Conservation (phyloP, 345 rosid genomes). For the Eucalyptus sideroxylon region DNA sequence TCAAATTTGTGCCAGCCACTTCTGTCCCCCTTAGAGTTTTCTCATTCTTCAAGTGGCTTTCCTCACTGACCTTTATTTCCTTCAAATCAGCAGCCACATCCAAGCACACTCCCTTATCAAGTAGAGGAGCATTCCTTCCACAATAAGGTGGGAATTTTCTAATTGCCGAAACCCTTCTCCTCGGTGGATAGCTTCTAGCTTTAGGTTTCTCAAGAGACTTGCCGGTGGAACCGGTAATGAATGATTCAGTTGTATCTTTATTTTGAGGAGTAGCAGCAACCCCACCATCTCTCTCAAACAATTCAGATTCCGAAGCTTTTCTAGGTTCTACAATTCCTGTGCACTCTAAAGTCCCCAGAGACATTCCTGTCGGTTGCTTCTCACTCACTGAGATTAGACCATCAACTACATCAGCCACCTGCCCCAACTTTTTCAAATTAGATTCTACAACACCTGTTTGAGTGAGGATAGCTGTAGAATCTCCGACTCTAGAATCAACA, state of each 20-base stretch:
- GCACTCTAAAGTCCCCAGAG: neutral
- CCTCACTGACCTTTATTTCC: neutral
- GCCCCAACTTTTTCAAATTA: neutral
- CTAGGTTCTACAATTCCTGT: neutral
- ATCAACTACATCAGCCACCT: neutral
- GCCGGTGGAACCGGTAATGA: neutral
- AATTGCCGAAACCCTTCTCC: constrained; percentile 29
- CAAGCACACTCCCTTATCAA: neutral
- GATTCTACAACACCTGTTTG: neutral
- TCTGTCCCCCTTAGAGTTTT: neutral
- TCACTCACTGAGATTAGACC: neutral
- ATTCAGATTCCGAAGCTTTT: neutral
- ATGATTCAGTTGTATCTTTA: neutral
- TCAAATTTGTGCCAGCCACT: constrained; percentile 2
- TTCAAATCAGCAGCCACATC: neutral
- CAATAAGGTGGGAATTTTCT: constrained; percentile 46
- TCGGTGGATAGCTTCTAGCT: constrained; percentile 22
- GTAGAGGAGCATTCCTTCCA: constrained; percentile 24
- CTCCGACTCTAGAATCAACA: neutral
- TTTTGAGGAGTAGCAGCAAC: neutral
- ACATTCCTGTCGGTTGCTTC: neutral
- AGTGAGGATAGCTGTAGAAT: neutral
- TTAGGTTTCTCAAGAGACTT: neutral
- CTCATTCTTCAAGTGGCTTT: neutral
- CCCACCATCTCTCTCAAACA: neutral